Base-by-base conservation (phyloP, 2,329 filamentous ascomycete species). In the Chaetomium sp. region DNA sequence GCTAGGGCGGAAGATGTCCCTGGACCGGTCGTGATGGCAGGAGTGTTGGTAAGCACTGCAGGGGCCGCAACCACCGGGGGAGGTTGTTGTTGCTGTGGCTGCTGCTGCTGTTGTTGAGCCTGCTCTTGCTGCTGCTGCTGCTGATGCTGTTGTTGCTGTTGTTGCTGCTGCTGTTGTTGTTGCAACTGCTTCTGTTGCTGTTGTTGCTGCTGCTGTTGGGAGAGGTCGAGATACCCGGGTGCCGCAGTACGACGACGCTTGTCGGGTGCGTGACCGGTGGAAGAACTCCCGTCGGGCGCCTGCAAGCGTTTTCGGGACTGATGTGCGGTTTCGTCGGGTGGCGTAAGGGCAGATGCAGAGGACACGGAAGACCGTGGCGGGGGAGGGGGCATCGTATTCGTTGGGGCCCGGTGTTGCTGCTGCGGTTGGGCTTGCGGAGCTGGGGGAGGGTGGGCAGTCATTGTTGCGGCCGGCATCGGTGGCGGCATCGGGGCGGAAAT, bases 291-390 rank as follows among this genome's bases (percentile, higher is more conserved):
- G 36, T 59, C 62, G 2, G 59, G 50, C 14, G 56, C 58, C 36
- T 66, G 59, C 38, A 70, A 72, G 33, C 74, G 71, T 61, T 81
- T 80, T 41, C 74, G 74, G 2, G 70, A 67, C 41, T 72, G 72
- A 8, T 57, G 44, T 1, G 71, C 70, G 0, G 71, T 72, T 60
- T 83, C 80, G 47, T 83, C 79, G 2, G 79, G 79, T 0, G 79
- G 80, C 1, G 80, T 82, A 34, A 82, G 71, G 1, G 76, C 79
- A 42, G 70, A 76, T 3, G 70, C 69, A 37, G 72, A 72, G 32
- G 68, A 64, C 53, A 73, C 67, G 10, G 74, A 70, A 3, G 71
- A 63, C 42, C 72, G 72, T 9, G 73, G 70, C 1, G 73, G 72
- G 5, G 56, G 38, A 57, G 61, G n/a, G 63, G 66, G 63, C 50